phyloP scores from a whole-genome alignment of 345 rosid species.

The Eucalyptus pauciflora region DNA sequence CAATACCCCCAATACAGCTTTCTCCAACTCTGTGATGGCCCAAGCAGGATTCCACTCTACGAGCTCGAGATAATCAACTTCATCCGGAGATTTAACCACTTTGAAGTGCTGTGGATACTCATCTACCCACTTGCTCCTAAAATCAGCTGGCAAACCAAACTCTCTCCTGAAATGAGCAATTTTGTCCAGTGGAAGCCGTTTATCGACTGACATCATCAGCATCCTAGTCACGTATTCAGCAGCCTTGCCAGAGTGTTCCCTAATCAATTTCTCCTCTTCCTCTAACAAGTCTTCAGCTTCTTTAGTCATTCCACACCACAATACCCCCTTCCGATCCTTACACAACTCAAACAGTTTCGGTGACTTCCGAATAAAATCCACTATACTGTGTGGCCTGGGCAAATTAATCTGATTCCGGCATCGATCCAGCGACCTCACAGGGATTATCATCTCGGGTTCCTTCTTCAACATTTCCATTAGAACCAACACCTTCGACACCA shows the following conservation, averaged over 20 bases:
- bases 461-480: slow-evolving; percentile 55
- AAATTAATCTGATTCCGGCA: slow-evolving; percentile 44
- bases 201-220: slow-evolving; percentile 69
- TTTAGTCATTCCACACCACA: slow-evolving; percentile 79
- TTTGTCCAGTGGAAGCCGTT: slow-evolving; percentile 50
- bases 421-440: slow-evolving; percentile 40
- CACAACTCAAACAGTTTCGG: slow-evolving; percentile 72
- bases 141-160: slow-evolving; percentile 75
- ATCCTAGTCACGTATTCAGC: slow-evolving; percentile 74
- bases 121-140: slow-evolving; percentile 59
- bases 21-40: slow-evolving; percentile 83
- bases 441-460: slow-evolving; percentile 68
- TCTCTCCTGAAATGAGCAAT: slow-evolving; percentile 71
- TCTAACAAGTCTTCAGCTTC: slow-evolving; percentile 47
- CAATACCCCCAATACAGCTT: slow-evolving; percentile 27
- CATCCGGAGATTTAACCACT: slow-evolving; percentile 36
- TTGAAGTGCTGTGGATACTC: slow-evolving; percentile 54
- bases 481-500: not conserved
- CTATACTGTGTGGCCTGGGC: slow-evolving; percentile 57
- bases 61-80: slow-evolving; percentile 53
- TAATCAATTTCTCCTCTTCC: slow-evolving; percentile 48
- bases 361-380: slow-evolving; percentile 58
- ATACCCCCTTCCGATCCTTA: slow-evolving; percentile 56
- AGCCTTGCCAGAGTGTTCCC: slow-evolving; percentile 52
- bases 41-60: slow-evolving; percentile 73